Conservation (phyloP, 306 rosid species). For the Sindora glabra region DNA sequence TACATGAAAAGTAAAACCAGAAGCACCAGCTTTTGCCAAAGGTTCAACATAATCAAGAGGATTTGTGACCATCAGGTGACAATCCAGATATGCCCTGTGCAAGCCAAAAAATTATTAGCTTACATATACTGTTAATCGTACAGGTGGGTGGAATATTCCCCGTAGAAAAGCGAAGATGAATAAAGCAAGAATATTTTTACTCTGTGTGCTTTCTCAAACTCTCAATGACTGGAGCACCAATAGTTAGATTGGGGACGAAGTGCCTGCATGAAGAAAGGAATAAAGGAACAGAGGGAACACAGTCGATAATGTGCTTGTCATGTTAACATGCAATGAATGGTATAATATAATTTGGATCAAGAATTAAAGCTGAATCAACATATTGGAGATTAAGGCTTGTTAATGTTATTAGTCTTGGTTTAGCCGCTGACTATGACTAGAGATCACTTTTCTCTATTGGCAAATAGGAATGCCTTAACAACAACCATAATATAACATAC, state of each 20-base stretch:
- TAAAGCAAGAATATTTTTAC: slow-evolving; percentile 34
- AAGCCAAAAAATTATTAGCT: not conserved
- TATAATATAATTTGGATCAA: no score
- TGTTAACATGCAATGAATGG: no score
- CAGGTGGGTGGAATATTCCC: not conserved
- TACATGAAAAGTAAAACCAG: slow-evolving; percentile 88
- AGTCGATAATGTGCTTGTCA: not conserved
- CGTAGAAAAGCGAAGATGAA: not conserved
- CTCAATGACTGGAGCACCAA: slow-evolving; percentile 90
- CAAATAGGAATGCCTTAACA: not conserved
- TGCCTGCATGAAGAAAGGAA: slow-evolving; percentile 46
- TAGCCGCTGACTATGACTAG: not conserved
- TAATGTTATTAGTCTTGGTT: not conserved
- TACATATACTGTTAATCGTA: slow-evolving; percentile 1
- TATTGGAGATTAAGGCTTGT: not conserved
- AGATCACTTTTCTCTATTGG: not conserved
- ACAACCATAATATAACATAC: not conserved
- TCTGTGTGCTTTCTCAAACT: slow-evolving; percentile 88
- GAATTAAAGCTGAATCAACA: no score
- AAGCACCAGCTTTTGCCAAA: slow-evolving; percentile 85
- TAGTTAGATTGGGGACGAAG: slow-evolving; percentile 87
- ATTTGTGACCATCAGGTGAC: slow-evolving; percentile 96
- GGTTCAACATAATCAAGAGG: slow-evolving; percentile 89
- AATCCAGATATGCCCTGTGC: slow-evolving; percentile 86
- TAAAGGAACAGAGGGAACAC: not conserved